Evolutionary conservation across 495 filamentous ascomycete species (phyloP), one percentile per base, ranked within the genome.

Genomic region (Bryoglossum gracile): DNA sequence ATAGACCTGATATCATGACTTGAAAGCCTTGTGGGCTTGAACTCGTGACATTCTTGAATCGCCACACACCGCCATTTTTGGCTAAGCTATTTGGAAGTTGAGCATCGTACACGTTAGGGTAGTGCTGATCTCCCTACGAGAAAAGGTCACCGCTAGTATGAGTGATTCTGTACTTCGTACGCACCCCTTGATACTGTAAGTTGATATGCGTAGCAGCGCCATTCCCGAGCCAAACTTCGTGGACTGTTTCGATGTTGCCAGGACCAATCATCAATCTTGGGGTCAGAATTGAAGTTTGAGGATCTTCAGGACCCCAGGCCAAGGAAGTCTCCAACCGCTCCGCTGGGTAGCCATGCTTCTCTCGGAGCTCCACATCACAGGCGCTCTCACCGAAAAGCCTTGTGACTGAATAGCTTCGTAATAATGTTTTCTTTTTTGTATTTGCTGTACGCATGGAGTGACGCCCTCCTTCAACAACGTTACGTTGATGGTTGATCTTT

Each of bases 211-310:
- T n/a, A n/a, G n/a, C 13, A 30, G 11, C 41, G 24, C 26, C 41
- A 22, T 21, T 18, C 26, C 23, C 23, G 41, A 11, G 21, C 33
- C 33, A 48, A 13, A 16, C 11, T 36, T 13, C 39, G 45, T 9
- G 19, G 9, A 1, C 26, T 22, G n/a, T n/a, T n/a, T n/a, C 3
- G 26, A 21, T 26, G n/a, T n/a, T n/a, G n/a, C n/a, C n/a, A 35
- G 5, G 43, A 16, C 45, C 45, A 48, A 48, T 48, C 45, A 48
- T 10, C 34, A 39, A 28, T 34, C 45, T 48, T 19, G n/a, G n/a
- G n/a, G n/a, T n/a, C n/a, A n/a, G n/a, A n/a, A n/a, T n/a, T n/a
- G n/a, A n/a, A n/a, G n/a, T n/a, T n/a, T n/a, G n/a, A n/a, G n/a
- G n/a, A n/a, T n/a, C n/a, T n/a, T n/a, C n/a, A n/a, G n/a, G n/a